A percentile compares a stretch with the other conserved stretches of the same genome.
Evolutionary conservation across 2,329 filamentous ascomycete genomes (phyloP).

Genomic region (Alternaria angustiovoidea): DNA sequence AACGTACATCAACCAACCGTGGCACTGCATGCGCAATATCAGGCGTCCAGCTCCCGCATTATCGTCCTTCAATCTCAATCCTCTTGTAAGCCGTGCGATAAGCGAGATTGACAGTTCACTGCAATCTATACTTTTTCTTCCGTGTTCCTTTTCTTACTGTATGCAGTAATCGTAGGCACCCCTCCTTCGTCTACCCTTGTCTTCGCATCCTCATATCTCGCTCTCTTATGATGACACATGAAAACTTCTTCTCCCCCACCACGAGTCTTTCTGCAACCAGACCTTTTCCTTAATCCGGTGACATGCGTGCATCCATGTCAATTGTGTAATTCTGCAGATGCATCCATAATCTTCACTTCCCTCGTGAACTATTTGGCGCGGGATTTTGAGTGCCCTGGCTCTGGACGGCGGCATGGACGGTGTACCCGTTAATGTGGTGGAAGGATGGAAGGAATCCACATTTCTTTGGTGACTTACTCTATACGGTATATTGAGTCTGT

Average conservation of each 20-base stretch:
- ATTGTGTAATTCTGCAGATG: neutral
- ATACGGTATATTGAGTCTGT: neutral
- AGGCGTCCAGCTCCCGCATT: neutral
- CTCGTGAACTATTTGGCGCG: neutral
- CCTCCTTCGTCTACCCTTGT: slow-evolving; percentile 5
- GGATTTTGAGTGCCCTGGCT: neutral
- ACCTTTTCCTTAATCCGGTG: neutral
- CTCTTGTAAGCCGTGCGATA: slow-evolving; percentile 3
- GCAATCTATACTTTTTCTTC: neutral
- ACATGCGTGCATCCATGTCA: neutral
- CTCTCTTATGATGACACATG: neutral
- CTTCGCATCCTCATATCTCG: neutral
- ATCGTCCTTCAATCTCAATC: neutral
- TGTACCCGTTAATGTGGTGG: neutral
- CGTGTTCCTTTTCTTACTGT: neutral
- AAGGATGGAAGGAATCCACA: neutral
- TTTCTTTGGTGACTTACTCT: neutral
- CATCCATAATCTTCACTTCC: neutral
- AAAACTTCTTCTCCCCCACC: neutral
- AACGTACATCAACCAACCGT: neutral
- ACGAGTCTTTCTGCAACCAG: neutral
- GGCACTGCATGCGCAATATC: neutral
- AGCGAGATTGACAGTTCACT: slow-evolving; percentile 11
- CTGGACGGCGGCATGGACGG: neutral
- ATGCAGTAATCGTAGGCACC: neutral